Evolutionary conservation across 352 stramenopile species (phyloP), one percentile per base, ranked within the genome.

Genomic region (Phytophthora agathidicida): DNA sequence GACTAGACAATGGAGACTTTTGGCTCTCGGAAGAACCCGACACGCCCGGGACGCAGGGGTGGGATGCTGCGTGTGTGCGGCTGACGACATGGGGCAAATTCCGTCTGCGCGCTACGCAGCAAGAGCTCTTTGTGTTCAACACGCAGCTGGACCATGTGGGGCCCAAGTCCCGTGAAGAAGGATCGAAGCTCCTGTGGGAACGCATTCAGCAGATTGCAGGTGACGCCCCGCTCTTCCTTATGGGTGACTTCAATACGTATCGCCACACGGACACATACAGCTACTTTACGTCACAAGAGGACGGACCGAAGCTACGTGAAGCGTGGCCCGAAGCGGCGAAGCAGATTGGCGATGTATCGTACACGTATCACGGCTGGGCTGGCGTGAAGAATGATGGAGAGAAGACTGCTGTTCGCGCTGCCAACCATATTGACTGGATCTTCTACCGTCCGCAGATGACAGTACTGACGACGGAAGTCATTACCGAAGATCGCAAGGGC

Each of bases 381-480:
- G 86, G 86, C n/a, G 70, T 92, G 22, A 73, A 92, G 54, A 92
- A 96, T 53, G 80, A 93, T 50, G 80, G 79, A 45, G 83, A 93
- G 53, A 81, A 83, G 30, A 77, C 56, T 27, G 76, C 83, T 5
- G 71, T 88, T 33, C 70, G 73, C 5, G 86, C 80, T 11, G 79
- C 82, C 23, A 92, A 93, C 68, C 86, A 96, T 66, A 96, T 96
- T 56, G 86, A 96, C 58, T 96, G 86, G 86, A 93, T 96, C 63
- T 91, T 95, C 51, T 94, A 84, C 54, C 84, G 84, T 7, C 86
- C 86, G 32, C 48, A 80, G 31, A 91, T 94, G 81, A 78, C 62
- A 16, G 86, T 96, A 37, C 50, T 94, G 3, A 67, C 73, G 23
- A 91, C 83, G 6, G 77, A 94, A 55, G 84, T 96, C 22, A 91